Evolutionary conservation across 1,284 basidiomycete species (phyloP).

Genomic region (Cryptococcus jaspeensis): DNA sequence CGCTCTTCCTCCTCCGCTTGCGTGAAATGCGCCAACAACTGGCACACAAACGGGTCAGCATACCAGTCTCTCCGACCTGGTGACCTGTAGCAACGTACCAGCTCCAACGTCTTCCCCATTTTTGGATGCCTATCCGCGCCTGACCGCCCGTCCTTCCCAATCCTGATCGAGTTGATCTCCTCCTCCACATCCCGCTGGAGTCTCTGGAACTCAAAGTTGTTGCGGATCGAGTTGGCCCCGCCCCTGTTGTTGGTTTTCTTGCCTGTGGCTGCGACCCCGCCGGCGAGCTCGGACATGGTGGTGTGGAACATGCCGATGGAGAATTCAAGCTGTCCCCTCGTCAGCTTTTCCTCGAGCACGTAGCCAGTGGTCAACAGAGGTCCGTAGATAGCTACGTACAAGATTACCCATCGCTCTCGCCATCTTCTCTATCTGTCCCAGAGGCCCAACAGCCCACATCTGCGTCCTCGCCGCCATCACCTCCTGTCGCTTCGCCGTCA

Average conservation of each 20-base stretch:
- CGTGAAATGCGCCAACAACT: constrained; percentile 74
- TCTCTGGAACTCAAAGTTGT: constrained; percentile 47
- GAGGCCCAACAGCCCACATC: constrained; percentile 31
- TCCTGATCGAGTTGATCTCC: constrained; percentile 40
- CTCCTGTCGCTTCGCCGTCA: constrained; percentile 41
- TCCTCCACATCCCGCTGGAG: constrained; percentile 45
- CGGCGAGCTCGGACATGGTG: constrained; percentile 55
- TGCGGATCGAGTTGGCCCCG: constrained; percentile 29
- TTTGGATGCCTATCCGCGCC: constrained; percentile 72
- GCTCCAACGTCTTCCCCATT: constrained; percentile 75
- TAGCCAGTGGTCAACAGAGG: neutral
- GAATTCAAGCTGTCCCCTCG: constrained; percentile 66
- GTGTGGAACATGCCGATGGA: constrained; percentile 75
- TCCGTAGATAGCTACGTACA: constrained; percentile 53
- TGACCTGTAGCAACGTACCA: constrained; percentile 48
- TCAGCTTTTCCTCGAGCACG: neutral
- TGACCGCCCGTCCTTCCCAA: constrained; percentile 48
- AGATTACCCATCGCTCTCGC: constrained; percentile 78
- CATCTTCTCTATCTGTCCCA: constrained; percentile 53
- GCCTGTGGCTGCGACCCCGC: constrained; percentile 36
- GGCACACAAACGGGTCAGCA: constrained; percentile 4
- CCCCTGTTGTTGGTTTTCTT: constrained; percentile 43
- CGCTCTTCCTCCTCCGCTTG: constrained; percentile 59
- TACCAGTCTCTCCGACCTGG: no score
- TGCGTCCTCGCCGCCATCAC: constrained; percentile 27